These are phyloP conservation scores for Sechiopsis laciniata DNA, from an alignment of 306 rosid genomes.

Conservation along the genomic window DNA sequence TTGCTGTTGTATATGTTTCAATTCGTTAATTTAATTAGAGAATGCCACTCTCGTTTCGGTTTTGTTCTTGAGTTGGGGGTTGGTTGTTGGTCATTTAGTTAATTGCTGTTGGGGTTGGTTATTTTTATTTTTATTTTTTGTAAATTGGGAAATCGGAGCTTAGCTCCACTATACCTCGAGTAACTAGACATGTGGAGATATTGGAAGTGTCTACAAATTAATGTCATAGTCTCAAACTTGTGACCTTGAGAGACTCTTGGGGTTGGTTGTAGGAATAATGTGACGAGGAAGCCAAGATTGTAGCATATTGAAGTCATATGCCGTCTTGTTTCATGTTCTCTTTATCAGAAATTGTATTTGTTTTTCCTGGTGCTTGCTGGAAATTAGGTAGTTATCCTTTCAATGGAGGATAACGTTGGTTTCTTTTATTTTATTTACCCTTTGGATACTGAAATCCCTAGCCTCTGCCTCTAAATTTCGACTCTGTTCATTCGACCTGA, in stretches of 20 bases:
- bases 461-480: neutral
- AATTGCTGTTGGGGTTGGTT: no score
- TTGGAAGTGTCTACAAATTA: no score
- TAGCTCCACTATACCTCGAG: no score
- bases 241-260: no score
- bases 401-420: neutral
- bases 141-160: no score
- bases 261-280: no score
- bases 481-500: neutral
- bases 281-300: neutral
- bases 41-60: neutral
- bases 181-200: no score
- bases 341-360: neutral
- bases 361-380: neutral
- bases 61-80: neutral
- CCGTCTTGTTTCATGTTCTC: neutral
- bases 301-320: neutral
- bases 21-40: neutral
- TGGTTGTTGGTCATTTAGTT: no score
- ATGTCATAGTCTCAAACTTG: no score
- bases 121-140: no score
- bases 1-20: neutral
- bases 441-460: slow-evolving; percentile 3
- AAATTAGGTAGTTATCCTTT: neutral
- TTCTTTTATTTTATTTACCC: neutral